Conservation (phyloP, 2,329 filamentous ascomycete species). For the Hawksworthiomyces lignivorus region DNA sequence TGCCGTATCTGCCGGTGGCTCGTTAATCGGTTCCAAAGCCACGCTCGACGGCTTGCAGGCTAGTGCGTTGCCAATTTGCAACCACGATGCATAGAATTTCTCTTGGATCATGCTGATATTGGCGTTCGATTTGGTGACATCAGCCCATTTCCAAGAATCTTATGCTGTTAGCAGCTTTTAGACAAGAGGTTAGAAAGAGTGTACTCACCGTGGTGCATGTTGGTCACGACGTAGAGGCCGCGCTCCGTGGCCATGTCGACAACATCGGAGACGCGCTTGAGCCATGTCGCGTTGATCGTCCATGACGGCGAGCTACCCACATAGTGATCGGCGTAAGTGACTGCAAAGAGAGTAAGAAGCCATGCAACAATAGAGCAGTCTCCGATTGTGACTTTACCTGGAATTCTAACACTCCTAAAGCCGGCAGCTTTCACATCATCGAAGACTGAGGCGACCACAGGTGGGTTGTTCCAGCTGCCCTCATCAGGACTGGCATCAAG, state of each 20-base stretch:
- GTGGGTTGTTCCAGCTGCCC: conserved; percentile 51
- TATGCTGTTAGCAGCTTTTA: neutral
- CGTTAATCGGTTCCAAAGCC: conserved; percentile 53
- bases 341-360: too few species aligned
- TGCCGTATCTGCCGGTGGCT: conserved; percentile 44
- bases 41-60: conserved; percentile 46
- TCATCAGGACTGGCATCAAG: conserved; percentile 49
- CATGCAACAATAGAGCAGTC: too few species aligned
- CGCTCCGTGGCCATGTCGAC: conserved; percentile 45
- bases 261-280: conserved; percentile 50
- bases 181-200: neutral
- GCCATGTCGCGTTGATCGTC: conserved; percentile 46
- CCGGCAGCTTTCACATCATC: conserved; percentile 43
- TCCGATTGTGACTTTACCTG: conserved; percentile 29
- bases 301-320: conserved; percentile 40
- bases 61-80: conserved; percentile 47
- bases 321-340: conserved; percentile 53
- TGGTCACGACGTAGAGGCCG: conserved; percentile 45
- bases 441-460: conserved; percentile 42
- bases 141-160: conserved; percentile 52
- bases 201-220: conserved; percentile 43
- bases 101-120: conserved; percentile 47
- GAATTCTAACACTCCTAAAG: conserved; percentile 51
- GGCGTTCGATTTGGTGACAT: conserved; percentile 36
- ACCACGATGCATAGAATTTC: conserved; percentile 48